Conservation (phyloP, 23 red algal species). For the Gracilaria vermiculophylla region DNA sequence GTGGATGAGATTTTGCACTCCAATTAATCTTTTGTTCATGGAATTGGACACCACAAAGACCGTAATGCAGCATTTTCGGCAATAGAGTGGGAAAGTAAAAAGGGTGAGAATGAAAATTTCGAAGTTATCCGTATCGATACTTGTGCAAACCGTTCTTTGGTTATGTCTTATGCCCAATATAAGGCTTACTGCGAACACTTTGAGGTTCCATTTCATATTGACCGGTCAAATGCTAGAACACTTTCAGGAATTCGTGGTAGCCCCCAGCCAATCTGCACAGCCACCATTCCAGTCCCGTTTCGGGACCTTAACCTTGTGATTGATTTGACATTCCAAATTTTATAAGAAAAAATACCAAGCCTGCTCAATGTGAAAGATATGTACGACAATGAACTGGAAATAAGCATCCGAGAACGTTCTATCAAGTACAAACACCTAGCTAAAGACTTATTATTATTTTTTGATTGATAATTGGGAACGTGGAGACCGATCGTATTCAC, state of each 20-base stretch:
- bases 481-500: background rate
- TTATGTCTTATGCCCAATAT: background rate
- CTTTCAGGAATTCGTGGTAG: background rate
- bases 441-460: background rate
- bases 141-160: background rate
- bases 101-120: no score
- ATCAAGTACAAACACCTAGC: background rate
- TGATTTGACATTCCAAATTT: background rate
- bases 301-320: background rate
- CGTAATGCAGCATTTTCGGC: background rate
- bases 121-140: background rate
- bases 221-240: background rate
- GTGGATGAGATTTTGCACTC: no score
- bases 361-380: no score
- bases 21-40: background rate
- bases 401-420: background rate
- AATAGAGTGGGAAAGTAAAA: background rate
- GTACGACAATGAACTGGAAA: background rate
- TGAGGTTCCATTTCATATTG: background rate
- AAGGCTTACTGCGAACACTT: constrained; percentile 5
- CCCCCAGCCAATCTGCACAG: background rate
- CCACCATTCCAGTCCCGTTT: no score
- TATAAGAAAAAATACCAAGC: background rate
- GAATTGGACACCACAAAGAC: background rate
- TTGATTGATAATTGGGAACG: background rate